These are phyloP conservation scores for Hypoxylon cercidicola DNA, from an alignment of 495 filamentous ascomycete species.

Conservation along the genomic window DNA sequence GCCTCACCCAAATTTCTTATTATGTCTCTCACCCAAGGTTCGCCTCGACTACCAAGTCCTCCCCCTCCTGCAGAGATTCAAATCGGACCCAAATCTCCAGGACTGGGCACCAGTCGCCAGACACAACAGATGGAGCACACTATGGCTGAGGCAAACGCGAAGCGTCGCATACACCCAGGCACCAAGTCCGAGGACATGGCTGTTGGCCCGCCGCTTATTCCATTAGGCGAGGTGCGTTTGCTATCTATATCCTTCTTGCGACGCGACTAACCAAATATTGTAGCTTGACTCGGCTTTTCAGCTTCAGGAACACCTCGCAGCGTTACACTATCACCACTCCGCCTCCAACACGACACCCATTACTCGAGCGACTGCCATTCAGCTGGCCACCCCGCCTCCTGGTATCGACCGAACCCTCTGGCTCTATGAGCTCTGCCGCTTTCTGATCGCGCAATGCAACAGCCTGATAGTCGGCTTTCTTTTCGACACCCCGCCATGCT, in stretches of 20 bases:
- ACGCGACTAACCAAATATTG: slow-evolving; percentile 9
- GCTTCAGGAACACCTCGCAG: slow-evolving; percentile 96
- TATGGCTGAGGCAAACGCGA: slow-evolving; percentile 65
- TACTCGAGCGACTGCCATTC: slow-evolving; percentile 73
- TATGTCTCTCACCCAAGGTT: slow-evolving; percentile 76
- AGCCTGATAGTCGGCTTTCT: slow-evolving; percentile 90
- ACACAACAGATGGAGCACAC: slow-evolving; percentile 68
- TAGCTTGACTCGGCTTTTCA: slow-evolving; percentile 96
- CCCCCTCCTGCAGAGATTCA: slow-evolving; percentile 92
- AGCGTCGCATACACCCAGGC: slow-evolving; percentile 88
- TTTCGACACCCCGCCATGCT: slow-evolving; percentile 88
- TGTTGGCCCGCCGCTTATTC: slow-evolving; percentile 86
- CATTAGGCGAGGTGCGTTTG: slow-evolving; percentile 76
- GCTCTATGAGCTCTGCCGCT: slow-evolving; percentile 97
- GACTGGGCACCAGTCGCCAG: slow-evolving; percentile 64
- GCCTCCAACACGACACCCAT: slow-evolving; percentile 72
- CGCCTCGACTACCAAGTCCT: slow-evolving; percentile 86
- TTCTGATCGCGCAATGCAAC: slow-evolving; percentile 93
- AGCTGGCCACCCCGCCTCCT: slow-evolving; percentile 80
- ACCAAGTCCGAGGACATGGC: slow-evolving; percentile 91
- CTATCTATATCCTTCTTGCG: slow-evolving; percentile 4
- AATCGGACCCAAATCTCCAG: slow-evolving; percentile 84
- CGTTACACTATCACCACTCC: slow-evolving; percentile 84
- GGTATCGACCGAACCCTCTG: slow-evolving; percentile 86
- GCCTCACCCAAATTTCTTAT: slow-evolving; percentile 26